Conservation (phyloP, 805 yeast species). For the Teunomyces atbi region DNA sequence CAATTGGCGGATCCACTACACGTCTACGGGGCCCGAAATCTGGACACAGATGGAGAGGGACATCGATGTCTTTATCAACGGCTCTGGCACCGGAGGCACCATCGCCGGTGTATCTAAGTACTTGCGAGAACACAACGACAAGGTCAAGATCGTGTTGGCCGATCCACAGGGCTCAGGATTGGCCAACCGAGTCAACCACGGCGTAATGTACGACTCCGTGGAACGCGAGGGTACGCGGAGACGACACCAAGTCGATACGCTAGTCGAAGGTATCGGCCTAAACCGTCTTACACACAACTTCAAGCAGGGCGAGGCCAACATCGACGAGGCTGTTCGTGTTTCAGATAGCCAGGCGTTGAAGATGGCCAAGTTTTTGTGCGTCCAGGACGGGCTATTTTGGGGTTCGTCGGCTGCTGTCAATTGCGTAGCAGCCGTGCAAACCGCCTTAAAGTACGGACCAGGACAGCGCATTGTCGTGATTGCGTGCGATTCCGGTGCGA, state of each 20-base stretch:
- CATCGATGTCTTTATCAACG: constrained; percentile 78
- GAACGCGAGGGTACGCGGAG: constrained; percentile 93
- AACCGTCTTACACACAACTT: constrained; percentile 85
- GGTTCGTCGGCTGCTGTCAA: constrained; percentile 94
- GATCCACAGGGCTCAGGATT: constrained; percentile 97
- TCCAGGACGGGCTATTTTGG: constrained; percentile 83
- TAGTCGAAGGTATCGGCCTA: constrained; percentile 91
- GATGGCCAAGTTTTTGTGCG: constrained; percentile 84
- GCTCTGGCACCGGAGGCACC: constrained; percentile 83
- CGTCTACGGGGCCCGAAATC: constrained; percentile 92
- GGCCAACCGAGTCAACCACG: constrained; percentile 77
- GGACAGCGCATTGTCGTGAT: constrained; percentile 77
- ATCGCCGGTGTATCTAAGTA: constrained; percentile 25
- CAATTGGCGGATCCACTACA: constrained; percentile 83
- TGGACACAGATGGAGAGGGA: constrained; percentile 63
- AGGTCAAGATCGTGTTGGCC: constrained; percentile 62
- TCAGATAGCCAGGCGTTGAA: constrained; percentile 74
- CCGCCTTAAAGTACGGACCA: constrained; percentile 44
- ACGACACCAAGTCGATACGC: constrained; percentile 93
- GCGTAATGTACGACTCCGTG: constrained; percentile 88
- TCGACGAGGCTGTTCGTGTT: constrained; percentile 80
- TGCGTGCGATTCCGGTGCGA: constrained; percentile 88
- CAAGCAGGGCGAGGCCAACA: constrained; percentile 60
- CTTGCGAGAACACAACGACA: constrained; percentile 44
- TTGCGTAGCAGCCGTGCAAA: constrained; percentile 80